Evolutionary conservation across 192 early-diverging fungal species (phyloP).

Genomic region (Backusella tuberculispora): DNA sequence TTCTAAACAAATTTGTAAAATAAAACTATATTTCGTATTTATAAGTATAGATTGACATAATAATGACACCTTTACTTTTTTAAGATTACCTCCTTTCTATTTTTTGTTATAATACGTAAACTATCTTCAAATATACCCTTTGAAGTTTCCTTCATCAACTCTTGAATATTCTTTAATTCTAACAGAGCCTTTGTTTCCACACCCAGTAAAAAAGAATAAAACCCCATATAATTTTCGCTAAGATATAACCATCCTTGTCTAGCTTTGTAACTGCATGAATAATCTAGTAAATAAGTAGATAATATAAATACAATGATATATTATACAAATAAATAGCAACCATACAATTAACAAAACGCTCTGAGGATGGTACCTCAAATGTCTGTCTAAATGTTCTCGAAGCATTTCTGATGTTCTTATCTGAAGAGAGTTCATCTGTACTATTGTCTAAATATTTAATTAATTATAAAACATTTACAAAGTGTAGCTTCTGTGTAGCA

Average conservation of each 20-base stretch:
- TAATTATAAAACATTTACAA: no score
- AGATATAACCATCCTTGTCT: slow-evolving; percentile 98
- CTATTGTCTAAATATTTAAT: slow-evolving; percentile 54
- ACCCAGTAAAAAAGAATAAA: slow-evolving; percentile 93
- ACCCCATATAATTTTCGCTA: slow-evolving; percentile 89
- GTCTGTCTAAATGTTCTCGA: slow-evolving; percentile 87
- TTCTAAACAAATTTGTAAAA: slow-evolving; percentile 93
- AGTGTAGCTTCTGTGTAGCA: no score
- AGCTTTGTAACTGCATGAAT: slow-evolving; percentile 88
- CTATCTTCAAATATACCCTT: slow-evolving; percentile 92
- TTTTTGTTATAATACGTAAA: slow-evolving; percentile 85
- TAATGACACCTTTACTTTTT: no score
- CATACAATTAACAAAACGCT: slow-evolving; percentile 90
- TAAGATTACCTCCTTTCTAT: slow-evolving; percentile 67
- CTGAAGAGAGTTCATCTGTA: slow-evolving; percentile 78
- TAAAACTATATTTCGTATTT: slow-evolving; percentile 60
- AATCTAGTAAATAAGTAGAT: slow-evolving; percentile 52
- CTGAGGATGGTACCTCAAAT: slow-evolving; percentile 78
- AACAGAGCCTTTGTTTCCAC: slow-evolving; percentile 90
- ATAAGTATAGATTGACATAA: neutral
- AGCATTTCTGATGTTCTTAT: slow-evolving; percentile 88
- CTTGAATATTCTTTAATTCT: slow-evolving; percentile 91
- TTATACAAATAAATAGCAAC: neutral
- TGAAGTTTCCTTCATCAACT: slow-evolving; percentile 83
- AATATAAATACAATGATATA: no score